Evolutionary conservation across 352 stramenopile genomes (phyloP).

Genomic region (Phytophthora sansomeana): DNA sequence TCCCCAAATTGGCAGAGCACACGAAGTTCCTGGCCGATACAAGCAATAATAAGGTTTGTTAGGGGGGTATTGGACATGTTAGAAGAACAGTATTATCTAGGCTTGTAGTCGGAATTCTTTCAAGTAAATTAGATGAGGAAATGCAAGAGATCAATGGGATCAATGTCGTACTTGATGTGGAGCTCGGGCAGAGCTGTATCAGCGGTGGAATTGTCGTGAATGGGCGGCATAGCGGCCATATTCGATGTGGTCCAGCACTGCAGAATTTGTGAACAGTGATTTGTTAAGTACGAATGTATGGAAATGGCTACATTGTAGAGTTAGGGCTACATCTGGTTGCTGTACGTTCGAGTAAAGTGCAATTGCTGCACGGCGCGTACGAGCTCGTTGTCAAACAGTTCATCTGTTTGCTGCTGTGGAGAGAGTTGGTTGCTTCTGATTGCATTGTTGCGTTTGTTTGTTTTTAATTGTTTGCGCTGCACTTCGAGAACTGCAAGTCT

Average conservation of each 20-base stretch:
- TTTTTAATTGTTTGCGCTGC: conserved; percentile 20
- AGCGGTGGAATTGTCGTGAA: conserved; percentile 14
- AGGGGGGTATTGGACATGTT: neutral
- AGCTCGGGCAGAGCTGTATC: conserved; percentile 41
- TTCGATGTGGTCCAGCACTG: conserved; percentile 5
- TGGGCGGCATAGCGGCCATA: conserved; percentile 15
- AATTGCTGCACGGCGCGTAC: conserved; percentile 43
- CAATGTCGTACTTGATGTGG: conserved; percentile 65
- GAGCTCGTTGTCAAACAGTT: conserved; percentile 42
- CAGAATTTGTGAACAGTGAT: conserved; percentile 10
- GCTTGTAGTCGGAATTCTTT: neutral
- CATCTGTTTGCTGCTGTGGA: conserved; percentile 7
- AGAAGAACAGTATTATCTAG: conserved; percentile 6
- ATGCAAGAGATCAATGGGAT: neutral
- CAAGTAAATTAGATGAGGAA: neutral
- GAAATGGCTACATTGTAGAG: neutral
- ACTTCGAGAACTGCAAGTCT: conserved; percentile 26
- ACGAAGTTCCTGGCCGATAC: conserved; percentile 67
- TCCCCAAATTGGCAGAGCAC: conserved; percentile 81
- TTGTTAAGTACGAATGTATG: conserved; percentile 22
- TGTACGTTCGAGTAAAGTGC: conserved; percentile 34
- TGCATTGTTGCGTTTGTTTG: neutral
- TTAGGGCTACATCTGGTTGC: conserved; percentile 26
- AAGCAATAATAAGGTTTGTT: conserved; percentile 9
- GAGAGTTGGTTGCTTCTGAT: conserved; percentile 11